Base-by-base conservation (phyloP, 148 eudicot genomes). In the Oxyria digyna region DNA sequence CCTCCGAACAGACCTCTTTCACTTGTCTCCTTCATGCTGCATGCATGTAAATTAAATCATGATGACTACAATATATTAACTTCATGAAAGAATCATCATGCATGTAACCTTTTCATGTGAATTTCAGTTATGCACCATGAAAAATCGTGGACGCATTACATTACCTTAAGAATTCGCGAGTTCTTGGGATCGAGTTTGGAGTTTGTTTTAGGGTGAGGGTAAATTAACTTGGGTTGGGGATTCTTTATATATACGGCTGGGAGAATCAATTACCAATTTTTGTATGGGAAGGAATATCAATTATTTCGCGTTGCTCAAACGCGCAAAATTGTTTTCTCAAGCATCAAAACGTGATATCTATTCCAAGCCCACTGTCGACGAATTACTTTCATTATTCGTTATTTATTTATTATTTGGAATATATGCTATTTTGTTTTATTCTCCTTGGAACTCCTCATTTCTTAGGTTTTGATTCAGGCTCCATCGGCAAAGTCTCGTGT, bases 131-230 rank as follows among this genome's bases (percentile, higher is more conserved):
- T n/a, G n/a, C n/a, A n/a, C n/a, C n/a, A 14, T 35, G 38, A 3
- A 35, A 35, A 35, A 2, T 35, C 4, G 6, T 35, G 38, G 6
- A 35, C n/a, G n/a, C n/a, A n/a, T n/a, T n/a, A n/a, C n/a, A 38
- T 38, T 59, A 59, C 65, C 37, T 31, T n/a, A 59, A 59, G 65
- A 59, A 29, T 29, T 59, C 20, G 63, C 65, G 65, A 33, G 31
- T 59, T 59, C 9, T 54, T 24, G 3, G 37, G 38, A 35, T n/a
- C n/a, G 14, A 1, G 20, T 59, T 59, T 11, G 64, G 4, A 8
- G 13, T 18, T 29, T 59, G 65, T 18, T 59, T 57, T 59, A 15
- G 26, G 27, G 27, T 50, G 57, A 21, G 57, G 7, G 62, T 49
- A 21, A 8, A 4, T n/a, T 21, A 21, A 10, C 20, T 3, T 59